Evolutionary conservation across 257 asterid genomes (phyloP), one percentile per base, ranked within the genome.

Genomic region (Solanum sejunctum): DNA sequence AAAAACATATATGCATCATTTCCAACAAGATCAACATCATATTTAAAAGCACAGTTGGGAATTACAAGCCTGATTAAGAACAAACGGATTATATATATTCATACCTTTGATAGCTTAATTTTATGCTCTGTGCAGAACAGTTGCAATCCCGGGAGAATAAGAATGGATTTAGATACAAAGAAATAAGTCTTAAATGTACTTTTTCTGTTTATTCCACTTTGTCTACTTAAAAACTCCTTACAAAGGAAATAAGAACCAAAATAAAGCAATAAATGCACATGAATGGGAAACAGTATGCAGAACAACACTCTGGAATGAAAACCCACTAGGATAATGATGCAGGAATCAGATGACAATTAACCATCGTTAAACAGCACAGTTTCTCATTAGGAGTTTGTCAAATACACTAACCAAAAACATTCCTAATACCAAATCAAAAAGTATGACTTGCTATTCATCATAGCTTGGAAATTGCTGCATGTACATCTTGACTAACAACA

Each of bases 71-170:
- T 36, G 45, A 18, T 28, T 16, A 16, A 3, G 26, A 16, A 52
- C 49, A 13, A 55, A 26, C 5, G 2, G 52, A 61, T 80, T 43
- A 64, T 69, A 56, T 52, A 18, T 58, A 41, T 79, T 16, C 87
- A 55, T 88, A 95, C 99, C 97, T 95, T 96, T 10, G 98, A 96
- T 88, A 96, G 87, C 89, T 96, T 96, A 83, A 96, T 95, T 89
- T 92, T 96, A 86, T 95, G 97, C 91, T 96, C 98, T 66, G 92
- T 96, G 90, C 98, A 96, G 89, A 92, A 96, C 58, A 98, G 98
- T 85, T 96, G 99, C 92, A 96, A 93, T 80, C 99, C 98, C 99
- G 95, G 95, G 80, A 86, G 85, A 86, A 84, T 88, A 61, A 85
- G 49, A 78, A 28, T 3, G 1, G 16, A 26, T 81, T 78, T 32